These are phyloP conservation scores for Lactarius hatsudake DNA, from an alignment of 768 basidiomycete genomes.

Conservation along the genomic window DNA sequence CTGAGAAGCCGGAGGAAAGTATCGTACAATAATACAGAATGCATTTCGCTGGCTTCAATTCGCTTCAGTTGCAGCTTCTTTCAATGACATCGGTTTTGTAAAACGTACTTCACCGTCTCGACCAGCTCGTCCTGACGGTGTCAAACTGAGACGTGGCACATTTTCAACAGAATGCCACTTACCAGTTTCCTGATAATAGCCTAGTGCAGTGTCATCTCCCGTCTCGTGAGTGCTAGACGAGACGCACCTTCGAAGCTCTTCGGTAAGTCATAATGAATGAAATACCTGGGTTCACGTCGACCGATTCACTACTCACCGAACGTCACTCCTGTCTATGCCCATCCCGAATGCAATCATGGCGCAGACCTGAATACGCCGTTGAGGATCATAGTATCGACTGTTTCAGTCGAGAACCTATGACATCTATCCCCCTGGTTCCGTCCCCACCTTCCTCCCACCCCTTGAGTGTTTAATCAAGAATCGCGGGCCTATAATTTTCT, in stretches of 20 bases:
- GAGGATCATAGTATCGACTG: no score
- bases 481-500: conserved; percentile 38
- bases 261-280: conserved; percentile 79
- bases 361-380: conserved; percentile 49
- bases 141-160: conserved; percentile 12
- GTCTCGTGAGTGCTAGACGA: not conserved
- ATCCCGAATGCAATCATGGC: conserved; percentile 85
- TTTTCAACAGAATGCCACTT: conserved; percentile 21
- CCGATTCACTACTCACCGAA: conserved; percentile 44
- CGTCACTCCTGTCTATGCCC: conserved; percentile 82
- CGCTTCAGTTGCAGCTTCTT: conserved; percentile 8
- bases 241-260: conserved; percentile 76
- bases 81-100: not conserved
- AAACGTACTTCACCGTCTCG: conserved; percentile 65
- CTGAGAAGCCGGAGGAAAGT: not conserved
- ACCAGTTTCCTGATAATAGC: conserved; percentile 89
- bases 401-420: conserved; percentile 44
- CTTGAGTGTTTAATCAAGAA: conserved; percentile 50
- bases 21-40: conserved; percentile 75
- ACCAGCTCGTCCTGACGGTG: conserved; percentile 63
- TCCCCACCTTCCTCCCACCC: conserved; percentile 58
- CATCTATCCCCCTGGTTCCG: conserved; percentile 55
- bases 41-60: conserved; percentile 68
- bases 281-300: conserved; percentile 46
- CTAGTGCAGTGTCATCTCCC: conserved; percentile 38